Conservation (phyloP, 2,329 filamentous ascomycete species). For the Periglandula ipomoeae region DNA sequence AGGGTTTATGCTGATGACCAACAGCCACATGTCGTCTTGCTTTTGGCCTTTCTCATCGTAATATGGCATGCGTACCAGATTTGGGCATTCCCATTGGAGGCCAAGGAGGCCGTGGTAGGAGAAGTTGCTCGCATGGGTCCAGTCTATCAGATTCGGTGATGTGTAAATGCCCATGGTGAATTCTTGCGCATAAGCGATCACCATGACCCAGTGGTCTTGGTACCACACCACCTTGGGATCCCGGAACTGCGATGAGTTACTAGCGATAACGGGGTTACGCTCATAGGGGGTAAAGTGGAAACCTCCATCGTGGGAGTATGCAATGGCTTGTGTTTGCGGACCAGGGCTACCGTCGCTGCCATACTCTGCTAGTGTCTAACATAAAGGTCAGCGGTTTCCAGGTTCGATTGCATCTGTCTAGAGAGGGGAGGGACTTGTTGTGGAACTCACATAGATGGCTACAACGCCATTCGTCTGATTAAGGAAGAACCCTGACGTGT, state of each 20-base stretch:
- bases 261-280: conserved; percentile 50
- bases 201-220: conserved; percentile 47
- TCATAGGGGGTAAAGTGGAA: conserved; percentile 52
- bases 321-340: conserved; percentile 46
- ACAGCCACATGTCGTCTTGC: conserved; percentile 26
- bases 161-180: conserved; percentile 53
- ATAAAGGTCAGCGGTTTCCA: not conserved
- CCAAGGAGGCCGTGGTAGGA: conserved; percentile 41
- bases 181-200: conserved; percentile 40
- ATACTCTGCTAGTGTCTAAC: conserved; percentile 14
- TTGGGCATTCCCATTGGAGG: conserved; percentile 55
- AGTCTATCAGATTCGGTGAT: conserved; percentile 47
- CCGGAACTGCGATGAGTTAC: conserved; percentile 47
- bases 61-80: conserved; percentile 45
- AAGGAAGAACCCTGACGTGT: conserved; percentile 58
- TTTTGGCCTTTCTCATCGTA: conserved; percentile 24
- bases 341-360: conserved; percentile 3
- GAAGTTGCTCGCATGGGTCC: conserved; percentile 46
- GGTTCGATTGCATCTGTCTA: no score
- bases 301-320: conserved; percentile 52
- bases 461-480: conserved; percentile 52
- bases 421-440: no score
- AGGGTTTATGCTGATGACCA: conserved; percentile 46
- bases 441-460: conserved; percentile 30
- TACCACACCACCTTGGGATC: conserved; percentile 59